phyloP scores from a whole-genome alignment of 768 basidiomycete genomes.

The Russula vinacea region DNA sequence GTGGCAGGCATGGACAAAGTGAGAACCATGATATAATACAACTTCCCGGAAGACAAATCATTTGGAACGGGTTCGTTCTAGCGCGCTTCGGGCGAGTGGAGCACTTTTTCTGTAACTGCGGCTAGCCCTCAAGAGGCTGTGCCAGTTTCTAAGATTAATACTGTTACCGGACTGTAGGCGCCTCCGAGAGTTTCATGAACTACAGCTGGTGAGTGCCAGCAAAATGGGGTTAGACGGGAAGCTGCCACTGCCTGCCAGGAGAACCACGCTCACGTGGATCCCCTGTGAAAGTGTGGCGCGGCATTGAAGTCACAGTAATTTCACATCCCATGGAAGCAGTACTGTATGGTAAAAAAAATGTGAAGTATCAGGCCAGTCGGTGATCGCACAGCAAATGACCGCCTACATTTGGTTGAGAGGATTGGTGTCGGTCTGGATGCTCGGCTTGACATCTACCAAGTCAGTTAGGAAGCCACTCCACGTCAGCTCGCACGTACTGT shows the following conservation, averaged over 20 bases:
- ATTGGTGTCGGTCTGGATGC: not conserved
- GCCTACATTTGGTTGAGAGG: no score
- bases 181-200: not conserved
- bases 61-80: conserved; percentile 13
- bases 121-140: conserved; percentile 9
- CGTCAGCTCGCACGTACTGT: conserved; percentile 5
- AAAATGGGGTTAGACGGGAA: conserved; percentile 13
- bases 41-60: conserved; percentile 21
- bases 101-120: conserved; percentile 14
- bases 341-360: no score
- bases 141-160: not conserved
- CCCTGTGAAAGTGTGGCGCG: conserved; percentile 1
- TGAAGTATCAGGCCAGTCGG: no score
- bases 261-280: not conserved
- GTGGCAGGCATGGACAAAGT: conserved; percentile 15
- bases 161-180: not conserved
- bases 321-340: not conserved
- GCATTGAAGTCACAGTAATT: not conserved
- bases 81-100: conserved; percentile 18
- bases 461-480: conserved; percentile 1
- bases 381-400: not conserved
- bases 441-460: not conserved
- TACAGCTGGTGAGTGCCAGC: not conserved
- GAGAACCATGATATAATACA: conserved; percentile 5
- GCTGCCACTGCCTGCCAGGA: no score